Base-by-base conservation (phyloP, 129 eudicot genomes). In the Kitagawia praeruptora region DNA sequence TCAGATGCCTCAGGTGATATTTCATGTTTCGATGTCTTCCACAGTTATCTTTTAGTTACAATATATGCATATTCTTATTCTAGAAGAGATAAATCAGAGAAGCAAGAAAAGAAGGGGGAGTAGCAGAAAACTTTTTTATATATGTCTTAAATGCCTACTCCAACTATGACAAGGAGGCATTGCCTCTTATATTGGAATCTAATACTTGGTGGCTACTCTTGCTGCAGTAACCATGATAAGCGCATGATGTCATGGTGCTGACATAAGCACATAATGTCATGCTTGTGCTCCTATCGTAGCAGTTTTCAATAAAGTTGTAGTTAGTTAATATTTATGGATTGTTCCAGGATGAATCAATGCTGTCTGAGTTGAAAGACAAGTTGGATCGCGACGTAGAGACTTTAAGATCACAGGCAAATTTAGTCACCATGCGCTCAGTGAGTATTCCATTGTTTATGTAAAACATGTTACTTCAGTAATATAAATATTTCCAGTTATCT, bases 351-450 rank as follows among this genome's bases (percentile, higher is more conserved):
- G 97, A 94, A 77, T 19, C 75, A 34, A 81, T 91, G 28, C 91
- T 94, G n/a, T 77, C 87, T 18, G 98, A 94, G 78, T 91, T 92
- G 98, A 91, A 88, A 83, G 92, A 89, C 71, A 92, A 89, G 78
- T 85, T 94, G 86, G 96, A 94, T 82, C 93, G 93, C 21, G 98
- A 94, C 80, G 84, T 80, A 1, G 98, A 88, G 83, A 94, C 97
- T 54, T 78, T 91, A 84, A 89, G 88, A 86, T 92, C 97, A 41
- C 91, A 88, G 74, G 79, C 98, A 38, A 94, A 94, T 76, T 82
- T 86, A 48, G 86, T 83, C 74, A 84, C 89, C 90, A 83, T 94
- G 48, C 96, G 88, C 75, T 41, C 87, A 18, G 98, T 94, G 76
- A 84, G 97, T 86, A 10, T 15, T 78, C 14, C 1, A 14, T 61